Evolutionary conservation across 2,329 filamentous ascomycete species (phyloP), one percentile per base, ranked within the genome.

Genomic region (Torrubiella hemipterigena): DNA sequence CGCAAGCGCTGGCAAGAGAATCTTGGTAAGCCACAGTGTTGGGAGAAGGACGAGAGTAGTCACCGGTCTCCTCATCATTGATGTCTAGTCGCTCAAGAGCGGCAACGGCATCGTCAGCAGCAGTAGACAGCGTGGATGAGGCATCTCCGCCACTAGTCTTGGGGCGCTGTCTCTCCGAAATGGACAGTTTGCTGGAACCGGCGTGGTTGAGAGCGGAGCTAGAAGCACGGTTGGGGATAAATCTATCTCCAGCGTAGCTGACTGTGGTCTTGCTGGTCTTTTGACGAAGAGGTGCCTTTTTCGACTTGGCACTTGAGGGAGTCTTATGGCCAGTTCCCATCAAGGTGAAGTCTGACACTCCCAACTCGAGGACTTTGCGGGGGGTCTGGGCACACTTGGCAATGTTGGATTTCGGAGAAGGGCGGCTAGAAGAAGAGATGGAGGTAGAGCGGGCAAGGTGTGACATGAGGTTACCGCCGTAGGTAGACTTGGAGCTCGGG

Each of bases 361-460:
- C 86, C 24, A 94, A 73, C 58, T 96, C 89, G 23, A 96, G 71
- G 28, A 67, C 71, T 55, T 81, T 84, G 48, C 83, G 81, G 14
- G 89, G 87, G 26, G 84, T 87, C 36, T 77, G 70, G 34, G 74
- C 72, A 25, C 63, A 63, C 42, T 77, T 75, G 43, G 81, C 83
- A 55, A 95, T 95, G 67, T 95, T 96, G 37, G 87, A 95, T 67
- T 96, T 96, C 52, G 87, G 86, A 3, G 89, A 95, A 52, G 91
- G 82, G 30, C 82, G 80, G 55, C 83, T 79, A 24, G 72, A 64
- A 24, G 72, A 64, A 24, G 68, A 61, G 62, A 77, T 80, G 39
- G 76, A 69, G 38, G 58, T 60, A 3, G 70, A 77, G 49, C 81
- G 81, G 39, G 81, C 69, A 50, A 94, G 81, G 51, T 86, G 80